phyloP scores from a whole-genome alignment of 768 basidiomycete genomes.

The Mycena amicta region DNA sequence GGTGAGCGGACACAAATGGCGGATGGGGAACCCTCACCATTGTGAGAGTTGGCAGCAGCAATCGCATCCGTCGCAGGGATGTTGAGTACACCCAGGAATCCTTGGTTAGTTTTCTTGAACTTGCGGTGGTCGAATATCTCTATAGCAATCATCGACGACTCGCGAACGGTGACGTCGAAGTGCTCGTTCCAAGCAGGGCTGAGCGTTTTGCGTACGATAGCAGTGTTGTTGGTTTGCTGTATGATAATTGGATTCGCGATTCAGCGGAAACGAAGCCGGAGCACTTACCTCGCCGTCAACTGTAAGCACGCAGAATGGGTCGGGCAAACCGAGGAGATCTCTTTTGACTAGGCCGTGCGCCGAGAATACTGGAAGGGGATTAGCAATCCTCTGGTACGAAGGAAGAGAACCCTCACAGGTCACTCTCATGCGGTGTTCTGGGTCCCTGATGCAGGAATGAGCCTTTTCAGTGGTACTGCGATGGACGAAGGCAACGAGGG shows the following conservation, averaged over 20 bases:
- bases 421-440: constrained; percentile 51
- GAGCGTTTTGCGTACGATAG: constrained; percentile 66
- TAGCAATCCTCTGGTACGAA: constrained; percentile 4
- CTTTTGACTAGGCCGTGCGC: constrained; percentile 77
- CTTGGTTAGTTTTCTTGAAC: constrained; percentile 87
- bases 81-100: constrained; percentile 62
- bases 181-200: constrained; percentile 59
- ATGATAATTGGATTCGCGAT: neutral
- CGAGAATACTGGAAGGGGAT: constrained; percentile 61
- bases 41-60: constrained; percentile 45
- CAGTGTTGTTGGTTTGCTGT: constrained; percentile 72
- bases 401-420: constrained; percentile 42
- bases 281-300: constrained; percentile 78
- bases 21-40: constrained; percentile 38
- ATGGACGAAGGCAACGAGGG: constrained; percentile 2
- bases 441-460: constrained; percentile 40
- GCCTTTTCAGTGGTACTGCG: no score
- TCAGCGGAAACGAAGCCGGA: neutral
- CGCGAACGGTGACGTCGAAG: constrained; percentile 61
- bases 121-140: constrained; percentile 91
- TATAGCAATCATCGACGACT: constrained; percentile 74
- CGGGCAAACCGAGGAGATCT: constrained; percentile 76
- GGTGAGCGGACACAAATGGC: constrained; percentile 20
- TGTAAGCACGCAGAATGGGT: constrained; percentile 87
- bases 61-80: constrained; percentile 58